A percentile compares a stretch with the other conserved stretches of the same genome.
Conservation (phyloP, 2,329 filamentous ascomycete genomes). For the Rutstroemia sydowiana region DNA sequence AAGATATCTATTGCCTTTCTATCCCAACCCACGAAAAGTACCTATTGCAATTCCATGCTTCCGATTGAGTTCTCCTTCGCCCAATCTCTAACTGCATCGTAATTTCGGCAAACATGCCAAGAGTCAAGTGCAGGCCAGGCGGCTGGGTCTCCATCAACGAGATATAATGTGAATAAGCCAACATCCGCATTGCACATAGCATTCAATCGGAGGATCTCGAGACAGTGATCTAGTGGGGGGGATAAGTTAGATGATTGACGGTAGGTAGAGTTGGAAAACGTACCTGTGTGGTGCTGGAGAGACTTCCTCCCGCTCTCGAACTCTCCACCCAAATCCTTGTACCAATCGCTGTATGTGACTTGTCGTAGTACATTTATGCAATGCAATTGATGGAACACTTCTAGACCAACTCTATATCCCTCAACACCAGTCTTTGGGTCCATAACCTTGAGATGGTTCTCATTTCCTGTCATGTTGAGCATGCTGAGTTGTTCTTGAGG, state of each 20-base stretch:
- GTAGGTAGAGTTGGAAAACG: not conserved
- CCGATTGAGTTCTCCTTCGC: conserved; percentile 43
- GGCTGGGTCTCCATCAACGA: conserved; percentile 36
- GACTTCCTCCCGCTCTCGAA: conserved; percentile 37
- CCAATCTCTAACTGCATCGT: conserved; percentile 44
- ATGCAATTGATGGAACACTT: conserved; percentile 35
- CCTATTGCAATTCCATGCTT: conserved; percentile 25
- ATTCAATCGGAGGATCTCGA: conserved; percentile 45
- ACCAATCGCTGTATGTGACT: conserved; percentile 44
- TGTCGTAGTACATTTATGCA: conserved; percentile 35
- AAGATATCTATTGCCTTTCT: not conserved
- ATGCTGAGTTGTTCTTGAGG: conserved; percentile 44
- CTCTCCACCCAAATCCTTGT: conserved; percentile 40
- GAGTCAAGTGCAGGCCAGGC: conserved; percentile 50
- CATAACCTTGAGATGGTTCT: conserved; percentile 41
- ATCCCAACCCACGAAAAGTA: not conserved
- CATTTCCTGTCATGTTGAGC: conserved; percentile 43
- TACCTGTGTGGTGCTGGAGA: conserved; percentile 35
- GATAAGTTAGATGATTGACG: not conserved
- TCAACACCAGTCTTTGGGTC: conserved; percentile 48
- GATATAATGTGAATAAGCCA: conserved; percentile 47
- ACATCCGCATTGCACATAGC: conserved; percentile 49
- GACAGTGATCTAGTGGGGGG: conserved; percentile 39
- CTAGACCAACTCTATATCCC: conserved; percentile 49
- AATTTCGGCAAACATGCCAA: conserved; percentile 47